Percentiles rank a stretch among this genome's conserved stretches.
phyloP scores from a whole-genome alignment of 2,329 filamentous ascomycete species.

The Penicillium sp. region DNA sequence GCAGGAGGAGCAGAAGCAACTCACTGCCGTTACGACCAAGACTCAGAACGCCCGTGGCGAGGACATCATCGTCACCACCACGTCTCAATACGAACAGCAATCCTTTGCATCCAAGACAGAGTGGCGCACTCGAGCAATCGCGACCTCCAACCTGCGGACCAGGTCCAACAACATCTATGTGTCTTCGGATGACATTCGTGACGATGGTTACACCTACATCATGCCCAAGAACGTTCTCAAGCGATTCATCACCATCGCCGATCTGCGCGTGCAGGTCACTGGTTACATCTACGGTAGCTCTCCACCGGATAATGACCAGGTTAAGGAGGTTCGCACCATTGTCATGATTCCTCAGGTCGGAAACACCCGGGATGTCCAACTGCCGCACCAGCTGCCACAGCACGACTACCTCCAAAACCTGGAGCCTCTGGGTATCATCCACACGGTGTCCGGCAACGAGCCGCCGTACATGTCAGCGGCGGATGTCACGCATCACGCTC shows the following conservation, averaged over 20 bases:
- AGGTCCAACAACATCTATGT: slow-evolving; percentile 98
- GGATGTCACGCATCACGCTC: slow-evolving; percentile 92
- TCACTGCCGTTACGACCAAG: slow-evolving; percentile 97
- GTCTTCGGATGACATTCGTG: slow-evolving; percentile 87
- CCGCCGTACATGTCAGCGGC: slow-evolving; percentile 93
- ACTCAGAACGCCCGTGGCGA: slow-evolving; percentile 96
- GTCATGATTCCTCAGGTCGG: slow-evolving; percentile 98
- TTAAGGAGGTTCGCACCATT: slow-evolving; percentile 96
- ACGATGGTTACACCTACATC: slow-evolving; percentile 91
- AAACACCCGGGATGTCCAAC: slow-evolving; percentile 85
- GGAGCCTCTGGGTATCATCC: slow-evolving; percentile 91
- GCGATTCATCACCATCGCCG: slow-evolving; percentile 95
- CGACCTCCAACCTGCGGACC: slow-evolving; percentile 91
- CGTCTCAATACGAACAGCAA: slow-evolving; percentile 95
- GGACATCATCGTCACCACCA: slow-evolving; percentile 97
- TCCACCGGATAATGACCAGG: slow-evolving; percentile 89
- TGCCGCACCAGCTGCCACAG: slow-evolving; percentile 86
- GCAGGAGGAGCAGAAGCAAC: slow-evolving; percentile 92
- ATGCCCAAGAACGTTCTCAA: slow-evolving; percentile 99
- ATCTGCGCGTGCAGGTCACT: slow-evolving; percentile 93
- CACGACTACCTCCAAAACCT: slow-evolving; percentile 85
- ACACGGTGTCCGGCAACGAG: slow-evolving; percentile 93
- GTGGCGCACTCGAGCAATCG: slow-evolving; percentile 95
- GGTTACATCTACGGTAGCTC: slow-evolving; percentile 94
- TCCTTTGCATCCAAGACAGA: slow-evolving; percentile 98